These are phyloP conservation scores for Citrullus amarus DNA, from an alignment of 306 rosid species.

Conservation along the genomic window DNA sequence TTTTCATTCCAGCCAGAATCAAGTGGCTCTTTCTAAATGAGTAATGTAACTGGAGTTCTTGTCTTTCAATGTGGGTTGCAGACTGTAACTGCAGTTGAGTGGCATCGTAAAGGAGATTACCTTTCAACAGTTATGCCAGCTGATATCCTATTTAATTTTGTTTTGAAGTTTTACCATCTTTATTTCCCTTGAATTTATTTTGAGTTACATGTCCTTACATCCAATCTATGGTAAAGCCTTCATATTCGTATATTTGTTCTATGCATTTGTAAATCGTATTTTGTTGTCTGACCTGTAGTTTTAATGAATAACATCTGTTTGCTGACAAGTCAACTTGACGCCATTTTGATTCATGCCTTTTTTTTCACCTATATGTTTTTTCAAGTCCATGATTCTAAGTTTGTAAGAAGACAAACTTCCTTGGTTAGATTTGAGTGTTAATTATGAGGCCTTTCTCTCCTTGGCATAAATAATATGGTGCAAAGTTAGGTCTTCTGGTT, in stretches of 20 bases:
- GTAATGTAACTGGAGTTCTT: conserved; percentile 12
- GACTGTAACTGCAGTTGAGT: conserved; percentile 74
- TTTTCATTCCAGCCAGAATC: no score
- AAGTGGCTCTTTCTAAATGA: background rate
- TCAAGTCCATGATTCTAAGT: no score
- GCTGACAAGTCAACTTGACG: no score
- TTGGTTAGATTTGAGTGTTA: no score
- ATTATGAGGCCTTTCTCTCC: no score
- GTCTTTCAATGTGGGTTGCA: conserved; percentile 28
- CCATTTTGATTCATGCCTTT: no score
- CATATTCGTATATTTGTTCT: background rate
- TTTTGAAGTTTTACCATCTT: background rate
- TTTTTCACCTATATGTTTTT: no score
- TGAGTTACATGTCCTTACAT: background rate
- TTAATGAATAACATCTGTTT: no score
- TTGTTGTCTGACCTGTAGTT: background rate
- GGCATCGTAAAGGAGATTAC: conserved; percentile 97
- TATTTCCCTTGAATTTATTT: background rate
- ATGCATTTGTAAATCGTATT: background rate
- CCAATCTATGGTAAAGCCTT: background rate
- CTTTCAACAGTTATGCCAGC: conserved; percentile 86
- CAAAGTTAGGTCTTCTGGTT: no score
- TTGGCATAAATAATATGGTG: no score
- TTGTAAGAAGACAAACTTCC: no score
- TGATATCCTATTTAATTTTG: conserved; percentile 58